Percentiles rank a stretch among this genome's conserved stretches.
phyloP scores from a whole-genome alignment of 148 eudicot species.

The Rhododendron griersonianum region DNA sequence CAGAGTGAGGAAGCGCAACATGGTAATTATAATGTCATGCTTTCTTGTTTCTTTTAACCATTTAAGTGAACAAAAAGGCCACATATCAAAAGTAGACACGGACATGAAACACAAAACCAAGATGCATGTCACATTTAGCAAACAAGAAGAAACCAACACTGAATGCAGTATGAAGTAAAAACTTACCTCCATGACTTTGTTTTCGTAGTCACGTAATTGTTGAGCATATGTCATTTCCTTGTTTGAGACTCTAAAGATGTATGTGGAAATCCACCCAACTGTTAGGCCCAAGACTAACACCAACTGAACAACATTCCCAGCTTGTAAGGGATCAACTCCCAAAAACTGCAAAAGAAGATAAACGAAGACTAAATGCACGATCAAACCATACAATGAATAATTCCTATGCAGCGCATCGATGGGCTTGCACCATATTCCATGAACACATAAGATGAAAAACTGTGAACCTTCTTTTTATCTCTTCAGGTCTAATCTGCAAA shows the following conservation, averaged over 20 bases:
- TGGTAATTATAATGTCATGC: too few relatives aligned
- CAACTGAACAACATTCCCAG: conserved; percentile 93
- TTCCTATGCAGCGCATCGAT: not conserved
- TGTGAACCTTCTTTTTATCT: not conserved
- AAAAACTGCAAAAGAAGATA: conserved; percentile 39
- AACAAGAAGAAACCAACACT: not conserved
- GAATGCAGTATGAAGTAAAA: not conserved
- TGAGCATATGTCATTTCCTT: conserved; percentile 98
- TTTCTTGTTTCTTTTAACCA: not conserved
- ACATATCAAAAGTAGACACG: not conserved
- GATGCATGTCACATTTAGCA: not conserved
- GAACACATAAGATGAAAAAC: not conserved
- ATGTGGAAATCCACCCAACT: conserved; percentile 93
- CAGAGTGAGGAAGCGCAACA: not conserved
- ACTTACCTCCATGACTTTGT: conserved; percentile 88
- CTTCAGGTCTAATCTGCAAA: not conserved
- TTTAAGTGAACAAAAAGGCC: not conserved
- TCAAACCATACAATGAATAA: not conserved
- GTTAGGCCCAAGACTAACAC: conserved; percentile 86
- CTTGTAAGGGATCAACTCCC: conserved; percentile 92
- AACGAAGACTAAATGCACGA: not conserved
- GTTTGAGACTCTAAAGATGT: conserved; percentile 87
- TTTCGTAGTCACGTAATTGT: conserved; percentile 89
- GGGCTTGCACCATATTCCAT: not conserved
- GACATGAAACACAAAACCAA: not conserved